phyloP scores from a whole-genome alignment of 768 basidiomycete species.

The Termitomyces sp. region DNA sequence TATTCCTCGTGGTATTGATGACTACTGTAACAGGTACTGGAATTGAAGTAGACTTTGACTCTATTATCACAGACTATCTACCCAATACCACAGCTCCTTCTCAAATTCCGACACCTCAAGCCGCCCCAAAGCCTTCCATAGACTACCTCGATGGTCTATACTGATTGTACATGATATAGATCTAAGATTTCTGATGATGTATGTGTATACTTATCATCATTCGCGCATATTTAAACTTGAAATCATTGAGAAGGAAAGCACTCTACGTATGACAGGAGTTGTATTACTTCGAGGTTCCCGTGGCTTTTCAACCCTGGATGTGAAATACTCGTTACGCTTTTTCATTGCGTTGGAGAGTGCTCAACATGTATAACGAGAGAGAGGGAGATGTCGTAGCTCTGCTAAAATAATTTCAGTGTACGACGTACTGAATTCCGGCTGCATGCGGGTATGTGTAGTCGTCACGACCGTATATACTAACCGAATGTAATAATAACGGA shows the following conservation, averaged over 20 bases:
- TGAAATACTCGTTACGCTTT: not conserved
- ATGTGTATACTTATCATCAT: not conserved
- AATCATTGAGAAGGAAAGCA: not conserved
- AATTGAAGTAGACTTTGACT: conserved; percentile 56
- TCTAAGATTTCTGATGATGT: not conserved
- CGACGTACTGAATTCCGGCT: too few species aligned
- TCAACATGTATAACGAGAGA: too few species aligned
- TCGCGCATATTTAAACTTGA: not conserved
- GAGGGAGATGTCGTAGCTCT: not conserved
- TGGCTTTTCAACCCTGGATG: not conserved
- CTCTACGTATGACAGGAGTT: not conserved
- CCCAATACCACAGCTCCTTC: conserved; percentile 23
- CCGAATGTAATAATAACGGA: not conserved
- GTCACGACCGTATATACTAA: too few species aligned
- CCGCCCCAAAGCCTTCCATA: conserved; percentile 19
- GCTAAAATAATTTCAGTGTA: too few species aligned
- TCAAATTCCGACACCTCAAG: conserved; percentile 14
- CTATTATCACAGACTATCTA: conserved; percentile 69
- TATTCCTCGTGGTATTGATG: conserved; percentile 3
- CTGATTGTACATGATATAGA: conserved; percentile 15
- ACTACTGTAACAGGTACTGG: conserved; percentile 27
- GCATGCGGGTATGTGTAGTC: too few species aligned
- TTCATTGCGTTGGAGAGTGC: too few species aligned
- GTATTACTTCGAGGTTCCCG: not conserved
- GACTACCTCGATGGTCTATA: conserved; percentile 39